Conservation (phyloP, 305 asterid species). For the Nicotiana rustica region DNA sequence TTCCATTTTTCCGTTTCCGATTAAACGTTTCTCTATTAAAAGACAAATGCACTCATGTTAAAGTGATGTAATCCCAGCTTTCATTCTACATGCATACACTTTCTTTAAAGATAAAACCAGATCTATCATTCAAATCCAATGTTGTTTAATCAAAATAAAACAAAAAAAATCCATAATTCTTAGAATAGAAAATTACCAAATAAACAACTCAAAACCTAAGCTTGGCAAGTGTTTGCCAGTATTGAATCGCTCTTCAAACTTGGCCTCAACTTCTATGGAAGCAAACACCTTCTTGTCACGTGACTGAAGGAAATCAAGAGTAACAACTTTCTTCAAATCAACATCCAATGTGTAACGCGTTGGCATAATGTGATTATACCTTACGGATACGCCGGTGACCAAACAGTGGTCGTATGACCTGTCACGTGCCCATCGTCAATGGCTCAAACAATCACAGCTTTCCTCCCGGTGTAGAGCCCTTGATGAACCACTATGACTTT, state of each 20-base stretch:
- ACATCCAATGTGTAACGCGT: conserved; percentile 50
- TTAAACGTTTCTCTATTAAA: too few relatives aligned
- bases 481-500: conserved; percentile 50
- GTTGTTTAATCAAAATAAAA: neutral
- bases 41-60: too few relatives aligned
- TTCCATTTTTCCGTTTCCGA: too few relatives aligned
- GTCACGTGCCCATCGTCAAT: conserved; percentile 52
- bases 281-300: conserved; percentile 46
- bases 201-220: conserved; percentile 45
- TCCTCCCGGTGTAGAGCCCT: conserved; percentile 50
- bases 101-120: neutral
- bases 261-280: conserved; percentile 40
- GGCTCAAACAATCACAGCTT: conserved; percentile 45
- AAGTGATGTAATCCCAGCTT: too few relatives aligned
- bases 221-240: conserved; percentile 50
- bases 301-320: conserved; percentile 41
- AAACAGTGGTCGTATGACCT: conserved; percentile 52
- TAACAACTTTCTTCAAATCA: neutral
- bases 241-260: conserved; percentile 53
- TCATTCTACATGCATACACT: too few relatives aligned
- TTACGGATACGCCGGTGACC: conserved; percentile 48
- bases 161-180: neutral
- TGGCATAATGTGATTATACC: conserved; percentile 55
- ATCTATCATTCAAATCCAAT: conserved; percentile 16
- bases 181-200: neutral